Evolutionary conservation across 108 stramenopile species (phyloP).

Genomic region (Cyclotella atomus): DNA sequence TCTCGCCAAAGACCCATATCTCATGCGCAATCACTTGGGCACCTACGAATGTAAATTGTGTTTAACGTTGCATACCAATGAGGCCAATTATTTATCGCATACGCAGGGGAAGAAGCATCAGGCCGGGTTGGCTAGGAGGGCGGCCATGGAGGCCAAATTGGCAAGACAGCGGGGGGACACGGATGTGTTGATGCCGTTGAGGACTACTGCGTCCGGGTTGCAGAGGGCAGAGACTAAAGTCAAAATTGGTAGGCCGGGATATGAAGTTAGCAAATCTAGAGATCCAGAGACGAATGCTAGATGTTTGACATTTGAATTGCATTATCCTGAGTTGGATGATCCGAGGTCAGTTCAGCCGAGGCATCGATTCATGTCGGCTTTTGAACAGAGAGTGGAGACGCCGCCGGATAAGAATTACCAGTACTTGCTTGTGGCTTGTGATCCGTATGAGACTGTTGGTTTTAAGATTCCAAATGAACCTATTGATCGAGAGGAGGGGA

Average conservation of each 20-base stretch:
- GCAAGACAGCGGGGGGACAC: slow-evolving; percentile 62
- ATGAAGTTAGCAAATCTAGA: slow-evolving; percentile 96
- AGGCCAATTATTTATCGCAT: slow-evolving; percentile 99
- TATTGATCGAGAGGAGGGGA: slow-evolving; percentile 91
- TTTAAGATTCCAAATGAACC: slow-evolving; percentile 98
- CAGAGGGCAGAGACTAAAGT: slow-evolving; percentile 49
- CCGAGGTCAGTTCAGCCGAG: slow-evolving; percentile 90
- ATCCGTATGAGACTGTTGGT: slow-evolving; percentile 98
- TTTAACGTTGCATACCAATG: slow-evolving; percentile 97
- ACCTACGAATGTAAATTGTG: slow-evolving; percentile 99
- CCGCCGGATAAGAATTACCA: slow-evolving; percentile 96
- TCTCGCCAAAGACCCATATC: slow-evolving; percentile 99
- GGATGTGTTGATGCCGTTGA: slow-evolving; percentile 43
- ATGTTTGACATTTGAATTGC: slow-evolving; percentile 93
- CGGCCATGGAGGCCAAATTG: slow-evolving; percentile 82
- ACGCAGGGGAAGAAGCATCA: slow-evolving; percentile 99
- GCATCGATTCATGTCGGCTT: slow-evolving; percentile 99
- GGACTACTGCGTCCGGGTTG: slow-evolving; percentile 10
- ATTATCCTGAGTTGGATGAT: slow-evolving; percentile 95
- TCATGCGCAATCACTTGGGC: slow-evolving; percentile 98
- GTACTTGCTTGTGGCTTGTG: slow-evolving; percentile 97
- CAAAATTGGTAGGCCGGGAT: slow-evolving; percentile 97
- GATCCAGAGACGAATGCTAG: slow-evolving; percentile 84
- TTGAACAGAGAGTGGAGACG: slow-evolving; percentile 96
- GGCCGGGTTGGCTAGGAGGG: slow-evolving; percentile 90